Percentiles rank a stretch among this genome's conserved stretches.
phyloP scores from a whole-genome alignment of 2,329 filamentous ascomycete genomes.

The Hymenoscyphus salicellus region DNA sequence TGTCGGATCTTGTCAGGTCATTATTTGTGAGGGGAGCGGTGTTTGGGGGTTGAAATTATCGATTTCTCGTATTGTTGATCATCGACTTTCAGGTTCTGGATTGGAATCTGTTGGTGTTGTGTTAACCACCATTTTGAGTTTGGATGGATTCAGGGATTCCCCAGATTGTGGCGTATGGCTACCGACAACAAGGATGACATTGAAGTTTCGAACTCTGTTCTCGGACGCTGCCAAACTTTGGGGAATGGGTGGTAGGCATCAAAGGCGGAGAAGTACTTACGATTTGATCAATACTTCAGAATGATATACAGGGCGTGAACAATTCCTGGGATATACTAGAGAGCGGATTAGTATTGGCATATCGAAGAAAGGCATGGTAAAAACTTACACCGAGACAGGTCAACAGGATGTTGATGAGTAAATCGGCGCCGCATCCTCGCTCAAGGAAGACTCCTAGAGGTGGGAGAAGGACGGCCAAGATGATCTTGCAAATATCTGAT shows the following conservation, averaged over 20 bases:
- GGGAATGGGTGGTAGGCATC: no score
- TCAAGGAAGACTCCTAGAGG: conserved; percentile 93
- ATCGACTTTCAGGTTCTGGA: neutral
- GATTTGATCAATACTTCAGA: conserved; percentile 68
- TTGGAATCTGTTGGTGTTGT: neutral
- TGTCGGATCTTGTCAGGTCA: conserved; percentile 19
- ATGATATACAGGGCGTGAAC: conserved; percentile 56
- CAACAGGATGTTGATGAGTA: conserved; percentile 89
- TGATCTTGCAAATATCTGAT: conserved; percentile 71
- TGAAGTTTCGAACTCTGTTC: no score
- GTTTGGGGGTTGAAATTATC: neutral
- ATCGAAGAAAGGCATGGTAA: neutral
- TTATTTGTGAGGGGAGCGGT: neutral
- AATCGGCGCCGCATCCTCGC: conserved; percentile 78
- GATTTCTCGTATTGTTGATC: neutral
- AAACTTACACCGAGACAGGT: conserved; percentile 73
- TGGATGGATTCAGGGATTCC: neutral
- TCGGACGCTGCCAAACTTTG: no score
- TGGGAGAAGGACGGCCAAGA: conserved; percentile 85
- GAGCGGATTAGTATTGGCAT: neutral
- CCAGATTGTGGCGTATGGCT: neutral
- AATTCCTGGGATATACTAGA: conserved; percentile 14
- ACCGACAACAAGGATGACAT: no score
- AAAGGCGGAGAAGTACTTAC: neutral
- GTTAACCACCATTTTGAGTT: neutral